Evolutionary conservation across 139 green algal species (phyloP), one percentile per base, ranked within the genome.

Genomic region (Nannochloris sp.): DNA sequence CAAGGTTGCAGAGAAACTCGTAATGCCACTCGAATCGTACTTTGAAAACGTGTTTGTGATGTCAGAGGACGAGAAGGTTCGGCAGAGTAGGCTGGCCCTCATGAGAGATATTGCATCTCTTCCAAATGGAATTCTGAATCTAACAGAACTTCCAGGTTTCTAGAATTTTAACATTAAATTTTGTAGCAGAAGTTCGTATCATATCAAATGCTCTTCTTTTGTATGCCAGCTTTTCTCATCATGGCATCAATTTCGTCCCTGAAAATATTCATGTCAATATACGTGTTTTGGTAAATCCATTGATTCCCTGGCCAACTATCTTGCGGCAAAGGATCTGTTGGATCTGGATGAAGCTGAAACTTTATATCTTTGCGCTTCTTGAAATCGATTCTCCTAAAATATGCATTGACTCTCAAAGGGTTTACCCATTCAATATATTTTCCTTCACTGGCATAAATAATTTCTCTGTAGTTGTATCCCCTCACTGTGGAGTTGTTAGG

Each of bases 21-120:
- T 83, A 4, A 71, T 64, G 2, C 78, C 89, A 12, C 80, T 96
- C 11, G 82, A 93, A 40, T 72, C 72, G 6, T 98, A 91, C 73
- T 97, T 98, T 63, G 86, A 95, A 6, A 94, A 95, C 53, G 73
- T 91, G 23, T 93, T 91, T 79, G 88, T 94, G 2, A 95, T 95
- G 89, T 84, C 74, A 63, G 91, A 97, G 23, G 87, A 96, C 20
- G 61, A 77, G 56, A 56, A 43, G 3, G 40, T 96, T 44, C 73
- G 84, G 0, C 59, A 65, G 8, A 97, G 94, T 75, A 82, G 93
- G 31, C 72, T 98, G 56, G 88, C 89, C 26, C 49, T 97, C 64
- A 69, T 97, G 51, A 61, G 77, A 0, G 77, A 91, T 56, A 60
- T 97, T 45, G 87, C 91, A 2, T 63, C 57, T 0, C 63, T 99